A percentile compares a stretch with the other conserved stretches of the same genome.
These are phyloP conservation scores for Cladophialophora exuberans DNA, from an alignment of 2,329 filamentous ascomycete genomes.

Conservation along the genomic window DNA sequence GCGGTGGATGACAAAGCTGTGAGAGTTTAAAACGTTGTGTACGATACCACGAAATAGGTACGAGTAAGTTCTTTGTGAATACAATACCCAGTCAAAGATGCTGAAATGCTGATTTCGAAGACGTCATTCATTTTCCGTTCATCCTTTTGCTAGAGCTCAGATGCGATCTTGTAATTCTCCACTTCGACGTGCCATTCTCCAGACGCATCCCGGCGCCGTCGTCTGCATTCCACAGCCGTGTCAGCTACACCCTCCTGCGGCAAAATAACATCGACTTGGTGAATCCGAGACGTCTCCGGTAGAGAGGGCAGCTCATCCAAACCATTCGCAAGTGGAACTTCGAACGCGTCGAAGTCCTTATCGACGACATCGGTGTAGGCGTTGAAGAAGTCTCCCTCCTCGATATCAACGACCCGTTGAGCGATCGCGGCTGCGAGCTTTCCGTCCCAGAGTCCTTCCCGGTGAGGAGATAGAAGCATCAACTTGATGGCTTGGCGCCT, in stretches of 20 bases:
- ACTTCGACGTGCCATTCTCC: not conserved
- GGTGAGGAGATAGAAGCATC: slow-evolving; percentile 22
- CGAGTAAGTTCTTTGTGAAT: too few relatives aligned
- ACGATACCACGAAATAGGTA: too few relatives aligned
- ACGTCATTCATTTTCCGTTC: not conserved
- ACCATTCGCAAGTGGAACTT: not conserved
- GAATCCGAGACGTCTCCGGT: not conserved
- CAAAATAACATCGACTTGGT: not conserved
- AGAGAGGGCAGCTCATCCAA: not conserved
- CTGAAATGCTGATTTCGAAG: not conserved
- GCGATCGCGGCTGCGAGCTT: slow-evolving; percentile 24
- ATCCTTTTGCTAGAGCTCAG: not conserved
- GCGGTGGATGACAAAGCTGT: too few relatives aligned
- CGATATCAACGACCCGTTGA: slow-evolving; percentile 21
- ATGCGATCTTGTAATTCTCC: not conserved
- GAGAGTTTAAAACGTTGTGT: too few relatives aligned
- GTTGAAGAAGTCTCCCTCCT: slow-evolving; percentile 12
- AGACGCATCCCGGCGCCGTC: not conserved
- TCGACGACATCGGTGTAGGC: not conserved
- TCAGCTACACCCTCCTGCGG: not conserved
- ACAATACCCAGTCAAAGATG: not conserved
- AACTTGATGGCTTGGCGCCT: slow-evolving; percentile 33
- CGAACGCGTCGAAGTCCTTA: not conserved
- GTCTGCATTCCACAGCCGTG: not conserved
- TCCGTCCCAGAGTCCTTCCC: slow-evolving; percentile 33